A percentile compares a stretch with the other conserved stretches of the same genome.
phyloP scores from a whole-genome alignment of 768 basidiomycete genomes.

The Hygrocybe punicea region DNA sequence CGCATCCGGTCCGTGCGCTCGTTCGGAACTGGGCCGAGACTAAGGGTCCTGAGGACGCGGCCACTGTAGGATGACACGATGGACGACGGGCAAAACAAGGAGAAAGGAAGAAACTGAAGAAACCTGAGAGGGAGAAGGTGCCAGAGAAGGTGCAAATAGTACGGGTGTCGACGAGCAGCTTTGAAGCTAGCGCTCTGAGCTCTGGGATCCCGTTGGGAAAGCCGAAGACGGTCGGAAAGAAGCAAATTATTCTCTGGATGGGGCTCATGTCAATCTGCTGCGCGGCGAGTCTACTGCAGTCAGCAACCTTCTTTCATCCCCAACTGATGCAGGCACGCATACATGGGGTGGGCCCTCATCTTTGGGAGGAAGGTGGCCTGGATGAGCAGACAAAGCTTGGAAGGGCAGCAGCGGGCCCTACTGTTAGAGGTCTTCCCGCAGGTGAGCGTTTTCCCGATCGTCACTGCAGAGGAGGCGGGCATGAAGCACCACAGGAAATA shows the following conservation, averaged over 20 bases:
- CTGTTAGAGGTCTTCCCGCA: constrained; percentile 62
- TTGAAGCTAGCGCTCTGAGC: constrained; percentile 59
- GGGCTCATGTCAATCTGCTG: constrained; percentile 52
- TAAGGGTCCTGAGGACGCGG: constrained; percentile 32
- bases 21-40: constrained; percentile 69
- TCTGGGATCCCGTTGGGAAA: constrained; percentile 26
- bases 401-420: constrained; percentile 52
- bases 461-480: constrained; percentile 52
- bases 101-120: constrained; percentile 26
- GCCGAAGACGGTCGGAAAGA: constrained; percentile 49
- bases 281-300: constrained; percentile 40
- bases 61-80: constrained; percentile 20
- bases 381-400: constrained; percentile 47
- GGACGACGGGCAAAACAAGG: constrained; percentile 29
- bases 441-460: constrained; percentile 12
- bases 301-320: constrained; percentile 15
- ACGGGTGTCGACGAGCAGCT: constrained; percentile 58
- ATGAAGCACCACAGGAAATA: constrained; percentile 30
- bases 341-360: constrained; percentile 38
- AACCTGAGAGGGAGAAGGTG: constrained; percentile 25
- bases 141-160: constrained; percentile 36
- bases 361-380: constrained; percentile 51
- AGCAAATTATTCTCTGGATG: constrained; percentile 58
- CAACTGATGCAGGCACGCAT: constrained; percentile 19
- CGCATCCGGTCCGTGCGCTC: constrained; percentile 74